These are phyloP conservation scores for Dentipellis sp. DNA, from an alignment of 768 basidiomycete genomes.

Conservation along the genomic window DNA sequence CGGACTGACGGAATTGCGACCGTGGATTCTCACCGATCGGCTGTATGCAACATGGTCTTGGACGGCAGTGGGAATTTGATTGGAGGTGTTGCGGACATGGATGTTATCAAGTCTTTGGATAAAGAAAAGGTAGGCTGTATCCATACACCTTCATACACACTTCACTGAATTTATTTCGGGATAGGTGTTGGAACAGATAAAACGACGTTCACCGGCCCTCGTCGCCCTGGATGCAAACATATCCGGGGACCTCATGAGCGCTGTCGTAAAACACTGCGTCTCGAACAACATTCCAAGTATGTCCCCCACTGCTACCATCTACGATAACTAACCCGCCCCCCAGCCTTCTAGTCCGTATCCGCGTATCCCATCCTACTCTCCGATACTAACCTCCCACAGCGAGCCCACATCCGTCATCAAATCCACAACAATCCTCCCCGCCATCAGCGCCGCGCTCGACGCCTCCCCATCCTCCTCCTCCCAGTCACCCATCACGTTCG, in stretches of 20 bases:
- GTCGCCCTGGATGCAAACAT: conserved; percentile 77
- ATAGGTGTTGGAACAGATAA: conserved; percentile 46
- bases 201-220: conserved; percentile 39
- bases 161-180: neutral
- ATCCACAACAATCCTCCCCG: conserved; percentile 58
- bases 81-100: conserved; percentile 92
- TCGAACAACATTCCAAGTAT: conserved; percentile 42
- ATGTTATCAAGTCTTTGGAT: conserved; percentile 43
- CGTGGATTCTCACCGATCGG: conserved; percentile 36
- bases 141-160: neutral
- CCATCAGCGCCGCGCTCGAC: conserved; percentile 35
- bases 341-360: conserved; percentile 70
- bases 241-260: conserved; percentile 39
- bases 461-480: conserved; percentile 10
- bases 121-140: conserved; percentile 31
- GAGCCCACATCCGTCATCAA: conserved; percentile 94
- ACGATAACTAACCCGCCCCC: conserved; percentile 1
- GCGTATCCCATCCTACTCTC: neutral
- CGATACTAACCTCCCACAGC: conserved; percentile 26
- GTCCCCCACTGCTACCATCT: conserved; percentile 15
- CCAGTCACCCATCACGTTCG: conserved; percentile 50
- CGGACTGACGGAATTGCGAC: conserved; percentile 69
- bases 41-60: conserved; percentile 83
- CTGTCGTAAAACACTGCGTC: conserved; percentile 43
- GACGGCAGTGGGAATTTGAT: conserved; percentile 62